These are phyloP conservation scores for Saraca asoca DNA, from an alignment of 331 rosid genomes.

Conservation along the genomic window DNA sequence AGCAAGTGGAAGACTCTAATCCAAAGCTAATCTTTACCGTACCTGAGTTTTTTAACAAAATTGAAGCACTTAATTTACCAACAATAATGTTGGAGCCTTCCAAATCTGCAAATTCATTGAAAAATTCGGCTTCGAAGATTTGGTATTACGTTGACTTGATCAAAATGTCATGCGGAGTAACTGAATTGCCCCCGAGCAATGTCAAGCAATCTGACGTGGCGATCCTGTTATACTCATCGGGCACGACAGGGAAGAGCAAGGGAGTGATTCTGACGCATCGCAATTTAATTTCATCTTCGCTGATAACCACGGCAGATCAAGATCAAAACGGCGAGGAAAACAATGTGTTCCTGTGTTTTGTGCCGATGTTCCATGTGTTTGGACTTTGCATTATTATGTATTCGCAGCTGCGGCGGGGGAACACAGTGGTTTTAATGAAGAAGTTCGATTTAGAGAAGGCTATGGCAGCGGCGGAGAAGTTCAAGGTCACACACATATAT, in stretches of 20 bases:
- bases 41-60: slow-evolving; percentile 35
- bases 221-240: slow-evolving; percentile 50
- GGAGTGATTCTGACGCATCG: slow-evolving; percentile 52
- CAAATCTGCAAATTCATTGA: not conserved
- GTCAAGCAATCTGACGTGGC: slow-evolving; percentile 46
- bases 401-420: slow-evolving; percentile 49
- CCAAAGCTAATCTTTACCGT: slow-evolving; percentile 46
- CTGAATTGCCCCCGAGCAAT: slow-evolving; percentile 6
- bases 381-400: slow-evolving; percentile 38
- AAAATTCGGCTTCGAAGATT: not conserved
- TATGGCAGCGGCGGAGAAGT: slow-evolving; percentile 41
- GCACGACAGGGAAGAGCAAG: slow-evolving; percentile 53
- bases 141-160: slow-evolving; percentile 37
- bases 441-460: slow-evolving; percentile 42
- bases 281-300: slow-evolving; percentile 46
- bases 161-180: not conserved
- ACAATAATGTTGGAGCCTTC: slow-evolving; percentile 29
- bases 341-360: slow-evolving; percentile 44
- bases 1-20: slow-evolving; percentile 44
- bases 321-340: slow-evolving; percentile 29
- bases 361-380: slow-evolving; percentile 52
- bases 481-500: slow-evolving; percentile 38
- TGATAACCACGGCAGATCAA: slow-evolving; percentile 42
- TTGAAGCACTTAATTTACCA: slow-evolving; percentile 32
- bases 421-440: slow-evolving; percentile 44